Evolutionary conservation across 345 rosid species (phyloP).

Genomic region (Euphorbia lathyris): DNA sequence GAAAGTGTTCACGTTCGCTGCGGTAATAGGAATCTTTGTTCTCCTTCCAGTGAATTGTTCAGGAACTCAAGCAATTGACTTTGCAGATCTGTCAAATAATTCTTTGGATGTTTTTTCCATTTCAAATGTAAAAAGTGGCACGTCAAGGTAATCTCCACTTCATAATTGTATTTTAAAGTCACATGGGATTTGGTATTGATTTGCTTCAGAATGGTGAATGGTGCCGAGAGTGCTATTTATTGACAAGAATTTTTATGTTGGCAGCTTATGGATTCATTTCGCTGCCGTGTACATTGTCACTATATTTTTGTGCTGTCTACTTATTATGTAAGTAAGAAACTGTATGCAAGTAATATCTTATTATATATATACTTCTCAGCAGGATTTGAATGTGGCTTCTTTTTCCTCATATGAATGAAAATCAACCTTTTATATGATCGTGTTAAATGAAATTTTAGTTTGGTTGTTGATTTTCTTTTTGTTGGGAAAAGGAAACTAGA

Average conservation of each 20-base stretch:
- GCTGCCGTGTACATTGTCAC: conserved; percentile 70
- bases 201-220: neutral
- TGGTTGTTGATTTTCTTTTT: neutral
- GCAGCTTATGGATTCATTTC: conserved; percentile 97
- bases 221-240: conserved; percentile 5
- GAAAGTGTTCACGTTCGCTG: conserved; percentile 82
- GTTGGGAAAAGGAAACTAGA: neutral
- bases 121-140: conserved; percentile 66
- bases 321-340: conserved; percentile 58
- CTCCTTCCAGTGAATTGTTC: conserved; percentile 84
- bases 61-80: conserved; percentile 67
- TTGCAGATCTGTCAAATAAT: conserved; percentile 55
- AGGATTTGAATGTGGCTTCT: neutral
- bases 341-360: conserved; percentile 5
- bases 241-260: conserved; percentile 9
- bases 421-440: neutral
- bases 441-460: neutral
- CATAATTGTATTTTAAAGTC: neutral
- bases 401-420: conserved; percentile 7
- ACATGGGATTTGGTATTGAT: conserved; percentile 3
- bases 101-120: conserved; percentile 84
- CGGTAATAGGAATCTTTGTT: conserved; percentile 76
- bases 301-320: conserved; percentile 67
- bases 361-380: neutral
- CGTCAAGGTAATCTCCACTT: conserved; percentile 45